Evolutionary conservation across 2,329 filamentous ascomycete species (phyloP), one percentile per base, ranked within the genome.

Genomic region (Hypoxylon sp.): DNA sequence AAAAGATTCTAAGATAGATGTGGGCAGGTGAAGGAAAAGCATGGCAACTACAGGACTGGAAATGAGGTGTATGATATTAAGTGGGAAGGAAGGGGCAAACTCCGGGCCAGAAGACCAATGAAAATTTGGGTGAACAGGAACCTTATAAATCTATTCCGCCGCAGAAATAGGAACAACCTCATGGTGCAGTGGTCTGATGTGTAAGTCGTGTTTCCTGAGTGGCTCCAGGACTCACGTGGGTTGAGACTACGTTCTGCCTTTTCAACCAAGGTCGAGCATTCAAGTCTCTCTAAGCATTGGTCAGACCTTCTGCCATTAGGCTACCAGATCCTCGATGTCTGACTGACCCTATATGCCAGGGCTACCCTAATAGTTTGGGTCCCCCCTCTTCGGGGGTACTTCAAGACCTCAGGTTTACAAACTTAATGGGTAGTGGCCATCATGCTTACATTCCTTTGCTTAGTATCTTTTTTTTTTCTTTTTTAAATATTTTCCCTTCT

Each of bases 131-230:
- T 1, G 6, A 2, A 5, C 1, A 39, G 37, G 6, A 39, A n/a
- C 13, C 14, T 5, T 39, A 39, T 39, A n/a, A n/a, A n/a, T n/a
- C 3, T n/a, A 39, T 39, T 17, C 6, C 3, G 37, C 2, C 37
- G 6, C 5, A 31, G 29, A 9, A 6, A 9, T 31, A 39, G 37
- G 4, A 39, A 39, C 37, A 5, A 39, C 5, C 14, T 5, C 5
- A 39, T 39, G 37, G 37, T 39, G 37, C 37, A 39, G 37, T n/a
- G 37, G 37, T 39, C 37, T 39, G 37, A 39, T 17, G 37, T n/a
- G 37, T 39, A 39, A 17, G 37, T 14, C 5, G 37, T 42, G 37
- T 37, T 42, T 19, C 37, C 19, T 39, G 37, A n/a, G 37, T 42
- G 37, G n/a, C 17, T 42, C 37, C 37, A 42, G 37, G 37, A 42